Evolutionary conservation across 2,329 filamentous ascomycete species (phyloP).

Genomic region (Elsinoe perseae): DNA sequence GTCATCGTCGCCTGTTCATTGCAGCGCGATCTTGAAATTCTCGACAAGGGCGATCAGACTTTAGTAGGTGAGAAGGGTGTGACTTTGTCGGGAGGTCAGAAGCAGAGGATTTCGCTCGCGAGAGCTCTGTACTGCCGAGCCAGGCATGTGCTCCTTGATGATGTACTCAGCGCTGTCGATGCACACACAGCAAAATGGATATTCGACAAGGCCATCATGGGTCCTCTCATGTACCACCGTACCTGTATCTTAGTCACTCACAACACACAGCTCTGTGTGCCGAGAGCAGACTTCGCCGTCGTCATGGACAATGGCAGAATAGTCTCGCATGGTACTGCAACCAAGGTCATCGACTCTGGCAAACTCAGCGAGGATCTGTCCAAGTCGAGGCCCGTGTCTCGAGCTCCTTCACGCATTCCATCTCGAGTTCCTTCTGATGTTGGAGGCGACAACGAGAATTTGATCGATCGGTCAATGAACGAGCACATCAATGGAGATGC

Average conservation of each 20-base stretch:
- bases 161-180: constrained; percentile 93
- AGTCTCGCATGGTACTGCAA: constrained; percentile 64
- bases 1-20: constrained; percentile 88
- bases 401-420: constrained; percentile 61
- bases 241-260: constrained; percentile 96
- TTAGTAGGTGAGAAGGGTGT: constrained; percentile 96
- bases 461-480: constrained; percentile 24
- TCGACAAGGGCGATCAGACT: constrained; percentile 87
- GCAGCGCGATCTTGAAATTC: constrained; percentile 82
- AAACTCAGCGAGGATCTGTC: constrained; percentile 78
- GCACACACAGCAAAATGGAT: constrained; percentile 98
- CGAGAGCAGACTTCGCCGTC: constrained; percentile 71
- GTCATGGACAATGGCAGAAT: constrained; percentile 82
- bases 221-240: constrained; percentile 76
- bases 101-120: constrained; percentile 94
- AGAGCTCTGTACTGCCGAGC: constrained; percentile 95
- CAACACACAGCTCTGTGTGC: constrained; percentile 81
- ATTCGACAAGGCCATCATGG: constrained; percentile 84
- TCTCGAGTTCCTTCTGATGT: constrained; percentile 73
- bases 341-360: constrained; percentile 76
- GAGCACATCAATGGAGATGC: constrained; percentile 42
- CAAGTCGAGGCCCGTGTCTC: constrained; percentile 59
- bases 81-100: constrained; percentile 91
- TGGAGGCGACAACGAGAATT: constrained; percentile 43
- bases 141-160: constrained; percentile 81